Percentiles rank a stretch among this genome's conserved stretches.
These are phyloP conservation scores for Dothiorella sarmentorum DNA, from an alignment of 2,329 filamentous ascomycete genomes.

Conservation along the genomic window DNA sequence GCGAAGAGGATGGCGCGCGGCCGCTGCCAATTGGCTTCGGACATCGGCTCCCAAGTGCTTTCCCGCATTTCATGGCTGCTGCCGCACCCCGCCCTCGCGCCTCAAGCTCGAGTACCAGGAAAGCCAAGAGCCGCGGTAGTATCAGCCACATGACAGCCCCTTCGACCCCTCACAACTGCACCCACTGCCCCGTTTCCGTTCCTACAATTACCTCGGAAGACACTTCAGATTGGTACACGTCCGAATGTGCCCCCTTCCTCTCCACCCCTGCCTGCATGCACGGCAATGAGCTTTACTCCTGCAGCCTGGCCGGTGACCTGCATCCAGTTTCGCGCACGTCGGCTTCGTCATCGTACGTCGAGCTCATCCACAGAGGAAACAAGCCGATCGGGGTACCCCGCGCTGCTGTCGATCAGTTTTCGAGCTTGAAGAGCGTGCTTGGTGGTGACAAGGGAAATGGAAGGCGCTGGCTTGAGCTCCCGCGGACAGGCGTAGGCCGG, in stretches of 20 bases:
- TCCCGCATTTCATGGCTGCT: neutral
- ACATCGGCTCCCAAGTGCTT: slow-evolving; percentile 14
- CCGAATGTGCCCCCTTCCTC: slow-evolving; percentile 31
- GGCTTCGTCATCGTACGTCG: slow-evolving; percentile 22
- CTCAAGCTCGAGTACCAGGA: slow-evolving; percentile 9
- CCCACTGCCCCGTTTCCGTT: slow-evolving; percentile 25
- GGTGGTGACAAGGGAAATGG: no score
- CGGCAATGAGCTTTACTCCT: slow-evolving; percentile 28
- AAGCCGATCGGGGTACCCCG: slow-evolving; percentile 29
- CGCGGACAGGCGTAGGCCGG: neutral
- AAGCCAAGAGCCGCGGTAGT: neutral
- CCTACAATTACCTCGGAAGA: slow-evolving; percentile 22
- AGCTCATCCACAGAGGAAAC: slow-evolving; percentile 35
- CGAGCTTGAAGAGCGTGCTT: neutral
- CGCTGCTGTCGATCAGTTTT: slow-evolving; percentile 28
- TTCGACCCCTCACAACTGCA: slow-evolving; percentile 18
- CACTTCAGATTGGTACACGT: slow-evolving; percentile 33
- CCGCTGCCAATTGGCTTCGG: slow-evolving; percentile 35
- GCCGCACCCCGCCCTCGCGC: slow-evolving; percentile 2
- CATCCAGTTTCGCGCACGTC: neutral
- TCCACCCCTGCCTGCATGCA: slow-evolving; percentile 24
- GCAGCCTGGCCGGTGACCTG: slow-evolving; percentile 14
- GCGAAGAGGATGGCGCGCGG: slow-evolving; percentile 23
- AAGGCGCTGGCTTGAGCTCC: neutral
- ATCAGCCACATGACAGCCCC: neutral